Evolutionary conservation across 1,284 basidiomycete genomes (phyloP).

Genomic region (Termitomyces sp.): DNA sequence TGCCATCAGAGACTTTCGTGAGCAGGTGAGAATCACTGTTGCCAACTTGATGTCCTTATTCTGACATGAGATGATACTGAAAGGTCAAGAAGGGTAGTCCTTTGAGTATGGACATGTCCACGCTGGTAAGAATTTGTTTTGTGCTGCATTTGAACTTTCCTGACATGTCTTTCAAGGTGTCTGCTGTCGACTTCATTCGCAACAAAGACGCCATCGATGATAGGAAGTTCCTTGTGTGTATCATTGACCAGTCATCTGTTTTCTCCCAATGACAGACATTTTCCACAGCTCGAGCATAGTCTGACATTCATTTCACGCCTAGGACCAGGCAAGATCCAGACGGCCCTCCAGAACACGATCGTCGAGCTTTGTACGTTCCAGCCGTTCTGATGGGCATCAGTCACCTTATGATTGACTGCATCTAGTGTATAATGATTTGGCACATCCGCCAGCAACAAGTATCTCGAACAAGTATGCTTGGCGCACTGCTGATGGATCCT

Average conservation of each 20-base stretch:
- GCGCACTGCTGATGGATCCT: constrained; percentile 68
- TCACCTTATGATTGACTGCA: not conserved
- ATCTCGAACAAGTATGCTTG: constrained; percentile 59
- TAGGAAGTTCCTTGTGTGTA: constrained; percentile 37
- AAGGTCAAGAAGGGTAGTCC: constrained; percentile 43
- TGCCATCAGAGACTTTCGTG: constrained; percentile 37
- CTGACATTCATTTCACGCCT: constrained; percentile 59
- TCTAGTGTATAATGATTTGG: constrained; percentile 71
- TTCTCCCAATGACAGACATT: not conserved
- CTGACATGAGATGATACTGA: not conserved
- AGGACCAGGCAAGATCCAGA: constrained; percentile 43
- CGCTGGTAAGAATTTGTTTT: constrained; percentile 30
- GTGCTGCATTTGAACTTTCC: not conserved
- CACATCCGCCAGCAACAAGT: constrained; percentile 68
- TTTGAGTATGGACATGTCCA: constrained; percentile 32
- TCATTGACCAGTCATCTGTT: not conserved
- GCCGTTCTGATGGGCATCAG: not conserved
- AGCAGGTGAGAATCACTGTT: constrained; percentile 32
- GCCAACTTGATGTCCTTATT: not conserved
- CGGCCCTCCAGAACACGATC: constrained; percentile 46
- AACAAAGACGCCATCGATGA: constrained; percentile 63
- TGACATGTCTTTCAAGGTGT: constrained; percentile 32
- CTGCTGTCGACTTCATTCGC: constrained; percentile 49
- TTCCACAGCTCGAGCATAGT: constrained; percentile 58
- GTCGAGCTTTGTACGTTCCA: constrained; percentile 49